Evolutionary conservation across 192 early-diverging fungal species (phyloP), one percentile per base, ranked within the genome.

Genomic region (Umbelopsis ramanniana): DNA sequence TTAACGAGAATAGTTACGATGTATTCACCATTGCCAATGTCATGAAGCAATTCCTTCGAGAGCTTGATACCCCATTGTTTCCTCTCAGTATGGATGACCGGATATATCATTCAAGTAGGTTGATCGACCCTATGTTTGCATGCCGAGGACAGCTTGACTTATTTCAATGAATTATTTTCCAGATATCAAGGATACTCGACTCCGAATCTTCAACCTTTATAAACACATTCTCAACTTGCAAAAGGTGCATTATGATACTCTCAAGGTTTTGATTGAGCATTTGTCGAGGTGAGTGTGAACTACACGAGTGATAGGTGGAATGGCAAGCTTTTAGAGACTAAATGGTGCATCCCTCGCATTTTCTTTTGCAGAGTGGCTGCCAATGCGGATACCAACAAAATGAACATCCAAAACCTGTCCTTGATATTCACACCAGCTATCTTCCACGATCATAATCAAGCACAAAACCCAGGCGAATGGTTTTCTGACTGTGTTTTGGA

Each of bases 401-500:
- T 92, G 90, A 85, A 84, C 14, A 67, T 86, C 0, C 81, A 82
- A n/a, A 92, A 92, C 70, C 52, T 92, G 0, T 83, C 83, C 15
- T 74, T 92, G 54, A 82, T 92, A 12, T 92, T 92, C 57, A 85
- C 84, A 2, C 84, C 88, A 0, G 87, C 87, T 5, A 82, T 90
- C 24, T 91, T 91, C 75, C 85, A 88, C 38, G 83, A 86, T 15
- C 81, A 78, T 33, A 83, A 83, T 60, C 81, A 80, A 52, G 77
- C 81, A 5, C 75, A 77, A 72, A 15, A 60, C 26, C 70, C 46
- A 24, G 43, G 70, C 9, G 77, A 79, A 60, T 72, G 72, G 72
- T 68, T 60, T 46, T 67, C 60, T 6, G 77, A 79, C 46, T 71
- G 52, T 15, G 77, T 79, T 4, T 21, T 79, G 19, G 72, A 74